Evolutionary conservation across 169 alveolate species (phyloP), one percentile per base, ranked within the genome.

Genomic region (Eimeria sp.): DNA sequence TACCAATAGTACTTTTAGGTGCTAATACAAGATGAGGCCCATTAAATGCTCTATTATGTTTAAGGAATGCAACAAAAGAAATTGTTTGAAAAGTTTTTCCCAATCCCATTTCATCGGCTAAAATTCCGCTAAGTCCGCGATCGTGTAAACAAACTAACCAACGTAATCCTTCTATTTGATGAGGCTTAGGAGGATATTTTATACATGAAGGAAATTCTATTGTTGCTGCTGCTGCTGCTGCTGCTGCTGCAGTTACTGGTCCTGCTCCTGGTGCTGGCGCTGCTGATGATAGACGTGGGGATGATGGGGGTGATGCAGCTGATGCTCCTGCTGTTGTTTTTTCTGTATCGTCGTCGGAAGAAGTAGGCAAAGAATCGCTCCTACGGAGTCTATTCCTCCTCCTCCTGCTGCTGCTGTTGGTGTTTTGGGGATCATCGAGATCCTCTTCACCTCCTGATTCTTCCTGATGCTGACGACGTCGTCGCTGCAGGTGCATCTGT

Each of bases 1-100:
- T 25, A 94, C 99, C 99, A 51, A 99, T 99, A 4, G 99, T 99
- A 25, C 99, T 98, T n/a, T 98, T 97, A 65, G 99, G 99, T 0
- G 98, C 97, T 57, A 93, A 89, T 61, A 96, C 73, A 27, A 96
- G 94, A 58, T 96, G 95, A 10, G 96, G 97, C 10, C 97, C 96
- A 73, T 45, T 34, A 94, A 18, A 18, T 34, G 76, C 58, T 6
- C 51, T 72, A n/a, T 25, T 63, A 22, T 93, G 95, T 43, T 70
- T 61, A 5, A 96, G 80, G 72, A 51, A 96, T 54, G 96, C 95
- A 6, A 96, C n/a, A 16, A 96, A 90, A n/a, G 96, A 70, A 43
- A 96, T 93, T 47, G 95, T 94, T 34, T 94, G 96, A 51, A 54
- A 57, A 9, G 96, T 83, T 45, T 83, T 73, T 13, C 95, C 96